phyloP scores from a whole-genome alignment of 208 protist genomes.

The Trypanosoma conorhini region DNA sequence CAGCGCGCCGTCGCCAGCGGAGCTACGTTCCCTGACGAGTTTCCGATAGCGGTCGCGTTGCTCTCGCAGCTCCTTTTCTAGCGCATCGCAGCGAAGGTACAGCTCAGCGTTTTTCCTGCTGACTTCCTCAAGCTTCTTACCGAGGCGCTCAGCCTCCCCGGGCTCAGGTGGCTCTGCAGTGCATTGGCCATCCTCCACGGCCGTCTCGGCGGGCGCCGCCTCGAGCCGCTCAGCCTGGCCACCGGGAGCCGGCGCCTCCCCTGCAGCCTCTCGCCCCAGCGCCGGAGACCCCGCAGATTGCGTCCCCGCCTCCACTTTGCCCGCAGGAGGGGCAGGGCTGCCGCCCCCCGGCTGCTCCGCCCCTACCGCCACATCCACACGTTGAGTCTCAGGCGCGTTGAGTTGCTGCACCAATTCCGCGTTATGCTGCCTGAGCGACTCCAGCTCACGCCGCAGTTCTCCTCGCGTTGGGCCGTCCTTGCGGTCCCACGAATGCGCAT shows the following conservation, averaged over 20 bases:
- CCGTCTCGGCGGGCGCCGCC: slow-evolving; percentile 21
- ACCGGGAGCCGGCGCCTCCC: slow-evolving; percentile 18
- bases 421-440: background rate
- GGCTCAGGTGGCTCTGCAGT: background rate
- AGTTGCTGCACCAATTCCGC: slow-evolving; percentile 5
- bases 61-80: background rate
- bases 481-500: background rate
- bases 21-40: background rate
- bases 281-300: slow-evolving; percentile 2
- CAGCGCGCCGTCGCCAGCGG: background rate
- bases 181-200: background rate
- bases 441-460: background rate
- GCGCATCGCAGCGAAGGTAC: background rate
- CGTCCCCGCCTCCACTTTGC: background rate
- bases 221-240: slow-evolving; percentile 30
- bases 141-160: slow-evolving; percentile 6
- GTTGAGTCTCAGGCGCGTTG: slow-evolving; percentile 1
- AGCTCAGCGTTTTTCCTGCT: slow-evolving; percentile 23
- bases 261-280: slow-evolving; percentile 18
- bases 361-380: background rate
- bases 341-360: background rate
- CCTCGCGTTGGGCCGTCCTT: background rate
- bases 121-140: slow-evolving; percentile 40
- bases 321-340: background rate
- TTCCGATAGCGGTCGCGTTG: slow-evolving; percentile 6